phyloP scores from a whole-genome alignment of 108 stramenopile genomes.

The Heterococcus sp. region DNA sequence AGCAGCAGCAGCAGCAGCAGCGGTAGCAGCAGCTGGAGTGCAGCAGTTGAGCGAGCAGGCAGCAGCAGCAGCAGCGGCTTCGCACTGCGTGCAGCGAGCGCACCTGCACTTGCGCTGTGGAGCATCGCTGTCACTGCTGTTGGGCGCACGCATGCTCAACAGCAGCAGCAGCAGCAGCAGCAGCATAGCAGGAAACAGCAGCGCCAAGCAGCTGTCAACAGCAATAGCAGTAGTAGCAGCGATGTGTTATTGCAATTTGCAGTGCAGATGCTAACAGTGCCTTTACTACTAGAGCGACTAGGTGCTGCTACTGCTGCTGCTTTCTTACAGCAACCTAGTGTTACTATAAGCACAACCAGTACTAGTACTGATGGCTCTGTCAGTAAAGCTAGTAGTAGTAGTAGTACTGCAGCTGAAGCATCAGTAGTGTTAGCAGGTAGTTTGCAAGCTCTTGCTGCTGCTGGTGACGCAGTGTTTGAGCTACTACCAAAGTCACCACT shows the following conservation, averaged over 20 bases:
- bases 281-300: constrained; percentile 5
- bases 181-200: too few relatives aligned
- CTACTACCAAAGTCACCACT: constrained; percentile 8
- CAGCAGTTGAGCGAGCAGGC: background rate
- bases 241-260: background rate
- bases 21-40: background rate
- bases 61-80: background rate
- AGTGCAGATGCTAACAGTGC: constrained; percentile 8
- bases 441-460: background rate
- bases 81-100: background rate
- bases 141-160: background rate
- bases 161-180: background rate
- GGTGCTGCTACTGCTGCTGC: background rate
- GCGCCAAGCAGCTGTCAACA: too few relatives aligned
- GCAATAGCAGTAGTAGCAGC: background rate
- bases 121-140: constrained; percentile 8
- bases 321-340: too few relatives aligned
- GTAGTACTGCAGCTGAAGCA: too few relatives aligned
- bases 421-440: too few relatives aligned
- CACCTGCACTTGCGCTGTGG: background rate
- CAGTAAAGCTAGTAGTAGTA: background rate
- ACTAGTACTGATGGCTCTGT: too few relatives aligned
- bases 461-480: background rate
- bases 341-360: too few relatives aligned
- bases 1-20: background rate